Conservation (phyloP, 495 filamentous ascomycete species). For the Aspergillus steynii region DNA sequence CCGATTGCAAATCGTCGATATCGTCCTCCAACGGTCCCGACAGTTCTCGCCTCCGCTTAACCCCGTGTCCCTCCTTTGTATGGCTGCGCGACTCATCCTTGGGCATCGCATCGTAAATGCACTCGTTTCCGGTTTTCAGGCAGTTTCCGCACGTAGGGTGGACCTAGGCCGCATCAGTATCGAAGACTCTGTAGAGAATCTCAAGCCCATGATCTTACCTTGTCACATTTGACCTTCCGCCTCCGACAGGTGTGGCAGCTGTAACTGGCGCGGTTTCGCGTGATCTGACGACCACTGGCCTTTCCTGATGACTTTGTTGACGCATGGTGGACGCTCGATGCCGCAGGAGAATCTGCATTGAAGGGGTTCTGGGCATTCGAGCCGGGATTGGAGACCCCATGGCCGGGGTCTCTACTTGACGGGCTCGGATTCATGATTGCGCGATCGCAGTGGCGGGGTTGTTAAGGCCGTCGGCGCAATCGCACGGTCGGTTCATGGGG, state of each 20-base stretch:
- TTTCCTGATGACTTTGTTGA: constrained; percentile 14
- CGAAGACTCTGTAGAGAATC: not conserved
- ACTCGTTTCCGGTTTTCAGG: constrained; percentile 44
- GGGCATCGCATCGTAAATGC: constrained; percentile 41
- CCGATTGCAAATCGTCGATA: constrained; percentile 39
- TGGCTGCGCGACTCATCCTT: constrained; percentile 25
- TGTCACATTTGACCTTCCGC: constrained; percentile 51
- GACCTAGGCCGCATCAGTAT: constrained; percentile 25
- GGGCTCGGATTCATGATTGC: constrained; percentile 25
- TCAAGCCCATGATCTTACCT: constrained; percentile 24
- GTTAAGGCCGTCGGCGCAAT: constrained; percentile 18
- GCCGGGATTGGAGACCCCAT: constrained; percentile 14
- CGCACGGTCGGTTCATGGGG: constrained; percentile 9
- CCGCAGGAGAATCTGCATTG: constrained; percentile 5
- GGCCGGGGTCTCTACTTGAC: constrained; percentile 13
- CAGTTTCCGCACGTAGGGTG: constrained; percentile 53
- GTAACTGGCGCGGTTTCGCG: constrained; percentile 50
- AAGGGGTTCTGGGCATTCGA: constrained; percentile 13
- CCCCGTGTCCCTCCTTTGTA: constrained; percentile 27
- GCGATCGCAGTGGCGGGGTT: constrained; percentile 26
- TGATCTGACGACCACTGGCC: constrained; percentile 43
- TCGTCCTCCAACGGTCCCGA: constrained; percentile 36
- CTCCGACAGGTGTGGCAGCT: constrained; percentile 51
- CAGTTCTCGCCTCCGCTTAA: constrained; percentile 38
- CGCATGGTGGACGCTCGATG: constrained; percentile 7